Evolutionary conservation across 2,329 filamentous ascomycete genomes (phyloP), one percentile per base, ranked within the genome.

Genomic region (Bipolaris gigantea): DNA sequence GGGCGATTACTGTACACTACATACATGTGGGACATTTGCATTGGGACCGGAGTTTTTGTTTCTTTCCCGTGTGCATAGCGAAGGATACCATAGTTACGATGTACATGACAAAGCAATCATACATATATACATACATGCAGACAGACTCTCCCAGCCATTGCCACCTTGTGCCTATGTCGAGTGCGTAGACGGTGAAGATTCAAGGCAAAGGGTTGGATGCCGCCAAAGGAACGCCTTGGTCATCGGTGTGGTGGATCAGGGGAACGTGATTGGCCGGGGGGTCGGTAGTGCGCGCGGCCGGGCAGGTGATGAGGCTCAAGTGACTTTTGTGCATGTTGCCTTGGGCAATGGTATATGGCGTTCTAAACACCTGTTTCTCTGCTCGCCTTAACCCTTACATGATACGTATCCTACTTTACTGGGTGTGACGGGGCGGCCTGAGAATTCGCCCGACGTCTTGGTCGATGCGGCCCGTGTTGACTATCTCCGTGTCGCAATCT

Each of bases 401-500:
- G 27, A 30, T 30, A 30, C 27, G 27, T 30, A 30, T 10, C 9
- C 27, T 13, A 11, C 27, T 5, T 5, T 30, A 30, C 10, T 30
- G 3, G 27, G 27, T 30, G 27, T 30, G 10, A 30, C 27, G 27
- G n/a, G n/a, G 40, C 40, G 59, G 59, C 32, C 10, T 44, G 47
- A 59, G 53, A 57, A 19, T 48, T 53, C 30, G 56, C 50, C 58
- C 58, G 58, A 35, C 42, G 38, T 13, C 11, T n/a, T 10, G 38
- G 16, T 15, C 32, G 15, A 32, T 15, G 34, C 21, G 45, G 27
- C 48, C 52, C 32, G 46, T 10, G 25, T 33, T 35, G 23, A 19
- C 40, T 60, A 62, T 48, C 52, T 60, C 59, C 59, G 59, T 13
- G 40, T 49, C 39, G 45, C 49, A 36, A 53, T 56, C 56, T 40